phyloP scores from a whole-genome alignment of 2,329 filamentous ascomycete genomes.

The Calonectria pteridis region DNA sequence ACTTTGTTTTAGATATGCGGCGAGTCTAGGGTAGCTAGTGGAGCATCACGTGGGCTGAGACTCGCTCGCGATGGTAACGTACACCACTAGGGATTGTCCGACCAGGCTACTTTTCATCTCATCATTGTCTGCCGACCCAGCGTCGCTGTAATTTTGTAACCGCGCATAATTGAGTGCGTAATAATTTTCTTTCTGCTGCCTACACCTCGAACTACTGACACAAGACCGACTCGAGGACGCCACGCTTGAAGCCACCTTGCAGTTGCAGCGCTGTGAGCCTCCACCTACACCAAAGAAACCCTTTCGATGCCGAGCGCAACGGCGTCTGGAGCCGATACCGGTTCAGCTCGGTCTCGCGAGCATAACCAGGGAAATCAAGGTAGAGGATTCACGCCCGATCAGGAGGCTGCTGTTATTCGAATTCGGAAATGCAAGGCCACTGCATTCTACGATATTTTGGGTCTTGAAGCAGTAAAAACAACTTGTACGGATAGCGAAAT shows the following conservation, averaged over 20 bases:
- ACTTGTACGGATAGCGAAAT: slow-evolving; percentile 85
- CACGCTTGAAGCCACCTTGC: slow-evolving; percentile 12
- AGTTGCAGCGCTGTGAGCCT: background rate
- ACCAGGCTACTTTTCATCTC: slow-evolving; percentile 20
- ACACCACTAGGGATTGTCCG: slow-evolving; percentile 17
- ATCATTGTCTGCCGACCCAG: slow-evolving; percentile 6
- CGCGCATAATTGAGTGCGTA: background rate
- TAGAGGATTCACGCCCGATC: slow-evolving; percentile 86
- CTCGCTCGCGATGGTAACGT: slow-evolving; percentile 22
- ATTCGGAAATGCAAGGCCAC: slow-evolving; percentile 87
- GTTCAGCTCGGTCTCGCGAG: slow-evolving; percentile 65
- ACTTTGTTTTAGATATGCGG: background rate
- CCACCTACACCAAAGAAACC: background rate
- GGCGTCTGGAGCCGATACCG: slow-evolving; percentile 66
- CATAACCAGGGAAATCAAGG: slow-evolving; percentile 83
- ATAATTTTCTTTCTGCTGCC: too few relatives aligned
- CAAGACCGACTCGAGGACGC: slow-evolving; percentile 5
- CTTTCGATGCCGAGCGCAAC: slow-evolving; percentile 60
- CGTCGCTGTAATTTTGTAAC: slow-evolving; percentile 4
- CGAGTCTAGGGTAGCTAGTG: slow-evolving; percentile 19
- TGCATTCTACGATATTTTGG: slow-evolving; percentile 95
- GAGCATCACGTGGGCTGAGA: slow-evolving; percentile 23
- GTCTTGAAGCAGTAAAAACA: slow-evolving; percentile 72
- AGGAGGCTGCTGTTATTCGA: slow-evolving; percentile 90
- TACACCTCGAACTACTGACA: background rate